phyloP scores from a whole-genome alignment of 257 asterid species.

The Solanum pimpinellifolium region DNA sequence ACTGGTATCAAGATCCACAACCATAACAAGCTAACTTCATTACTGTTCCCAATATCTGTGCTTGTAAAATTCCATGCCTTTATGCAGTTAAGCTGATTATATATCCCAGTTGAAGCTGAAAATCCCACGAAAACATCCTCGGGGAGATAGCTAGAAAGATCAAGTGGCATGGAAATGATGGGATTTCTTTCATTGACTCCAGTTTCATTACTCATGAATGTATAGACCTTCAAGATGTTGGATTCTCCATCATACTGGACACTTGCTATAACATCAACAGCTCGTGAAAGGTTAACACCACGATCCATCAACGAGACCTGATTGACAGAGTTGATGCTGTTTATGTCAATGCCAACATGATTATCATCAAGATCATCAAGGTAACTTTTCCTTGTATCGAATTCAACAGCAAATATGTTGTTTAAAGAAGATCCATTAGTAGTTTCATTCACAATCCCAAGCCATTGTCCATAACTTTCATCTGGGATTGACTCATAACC shows the following conservation, averaged over 20 bases:
- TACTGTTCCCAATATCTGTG: background rate
- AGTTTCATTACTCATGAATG: background rate
- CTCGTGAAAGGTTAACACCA: background rate
- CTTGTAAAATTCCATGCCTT: constrained; percentile 7
- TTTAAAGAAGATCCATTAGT: background rate
- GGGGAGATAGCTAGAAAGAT: background rate
- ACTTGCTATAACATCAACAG: background rate
- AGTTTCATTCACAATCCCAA: constrained; percentile 4
- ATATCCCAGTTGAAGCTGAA: constrained; percentile 9
- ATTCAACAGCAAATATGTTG: constrained; percentile 2
- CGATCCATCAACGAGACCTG: background rate
- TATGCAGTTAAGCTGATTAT: background rate
- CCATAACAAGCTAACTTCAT: background rate
- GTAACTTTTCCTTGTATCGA: constrained; percentile 3
- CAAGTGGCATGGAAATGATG: background rate
- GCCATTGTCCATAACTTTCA: constrained; percentile 2
- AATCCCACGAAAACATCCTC: constrained; percentile 5
- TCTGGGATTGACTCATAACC: background rate
- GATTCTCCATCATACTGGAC: constrained; percentile 1
- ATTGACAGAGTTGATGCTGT: background rate
- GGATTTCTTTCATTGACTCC: background rate
- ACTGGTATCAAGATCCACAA: constrained; percentile 7
- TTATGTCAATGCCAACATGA: constrained; percentile 11
- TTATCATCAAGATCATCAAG: constrained; percentile 6
- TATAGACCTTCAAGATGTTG: background rate